Base-by-base conservation (phyloP, 2,329 filamentous ascomycete species). In the Fusarium cyanostomum region DNA sequence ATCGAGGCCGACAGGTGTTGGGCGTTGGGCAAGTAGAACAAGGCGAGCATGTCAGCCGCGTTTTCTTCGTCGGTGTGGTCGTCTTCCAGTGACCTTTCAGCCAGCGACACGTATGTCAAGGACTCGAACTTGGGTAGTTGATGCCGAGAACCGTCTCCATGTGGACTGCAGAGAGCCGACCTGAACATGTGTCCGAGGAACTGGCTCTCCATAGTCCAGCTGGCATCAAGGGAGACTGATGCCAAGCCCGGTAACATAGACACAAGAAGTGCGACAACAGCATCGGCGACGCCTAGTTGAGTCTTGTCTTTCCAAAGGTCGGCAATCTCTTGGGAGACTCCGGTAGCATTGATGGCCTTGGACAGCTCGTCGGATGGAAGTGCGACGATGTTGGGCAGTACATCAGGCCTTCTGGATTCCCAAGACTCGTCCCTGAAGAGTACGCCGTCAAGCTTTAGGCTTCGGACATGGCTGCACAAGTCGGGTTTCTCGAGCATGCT, bases 21-120 rank as follows among this genome's bases (percentile, higher is more conserved):
- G 12, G 66, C 9, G 0, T 26, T 31, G 1, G 53, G 56, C 11
- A 66, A 31, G 35, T 66, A 64, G 21, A 64, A 59, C 1, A 51
- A 28, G 0, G 52, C 44, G 5, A 64, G 46, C 2, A 45, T 39
- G 8, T 59, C 46, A 21, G 35, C 12, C 0, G 56, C 26, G 15
- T 68, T 66, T n/a, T 39, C 37, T 4, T 33, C 30, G 3, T 53
- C 5, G 2, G 15, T 27, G 2, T 46, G 30, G 0, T 21, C 3
- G 6, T 35, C n/a, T 15, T 41, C 13, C 4, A 16, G 2, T n/a
- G n/a, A n/a, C 15, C 28, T 34, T 6, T n/a, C 24, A 9, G 34
- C 31, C 6, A 66, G 13, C 5, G 37, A 42, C 1, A 62, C 18
- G 3, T 30, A 5, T 7, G 13, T 27, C 13, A 66, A 41, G 1